A percentile compares a stretch with the other conserved stretches of the same genome.
phyloP scores from a whole-genome alignment of 495 filamentous ascomycete genomes.

The Lineolata rhizophorae region DNA sequence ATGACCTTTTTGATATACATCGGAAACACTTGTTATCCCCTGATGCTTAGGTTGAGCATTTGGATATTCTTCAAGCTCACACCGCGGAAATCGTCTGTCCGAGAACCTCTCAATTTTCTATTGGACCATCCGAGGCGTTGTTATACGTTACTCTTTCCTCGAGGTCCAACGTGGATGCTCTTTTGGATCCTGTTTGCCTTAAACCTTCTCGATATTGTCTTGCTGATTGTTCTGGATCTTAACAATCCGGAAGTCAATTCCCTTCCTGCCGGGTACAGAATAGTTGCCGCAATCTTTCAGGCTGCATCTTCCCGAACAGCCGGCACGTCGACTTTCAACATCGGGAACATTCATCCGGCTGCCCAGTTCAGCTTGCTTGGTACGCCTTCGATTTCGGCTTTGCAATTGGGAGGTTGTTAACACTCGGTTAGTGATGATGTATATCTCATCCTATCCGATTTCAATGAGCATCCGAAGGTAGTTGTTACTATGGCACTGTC shows the following conservation, averaged over 20 bases:
- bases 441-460: constrained; percentile 3
- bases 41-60: constrained; percentile 1
- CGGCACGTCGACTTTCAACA: background rate
- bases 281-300: constrained; percentile 2
- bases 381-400: too few species aligned
- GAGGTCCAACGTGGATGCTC: constrained; percentile 1
- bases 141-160: constrained; percentile 3
- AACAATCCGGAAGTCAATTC: constrained; percentile 1
- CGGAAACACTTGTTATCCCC: constrained; percentile 3
- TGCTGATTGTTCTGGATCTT: constrained; percentile 2
- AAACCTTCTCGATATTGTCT: constrained; percentile 2
- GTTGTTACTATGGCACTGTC: too few species aligned
- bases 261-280: constrained; percentile 1
- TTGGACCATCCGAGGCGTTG: constrained; percentile 3
- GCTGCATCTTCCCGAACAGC: background rate
- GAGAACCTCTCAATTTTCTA: constrained; percentile 1
- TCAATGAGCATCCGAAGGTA: constrained; percentile 2
- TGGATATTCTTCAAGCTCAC: constrained; percentile 2
- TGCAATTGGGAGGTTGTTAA: too few species aligned
- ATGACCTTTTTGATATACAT: constrained; percentile 1
- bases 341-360: constrained; percentile 1
- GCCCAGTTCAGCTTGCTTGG: constrained; percentile 2
- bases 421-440: constrained; percentile 6
- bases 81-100: background rate
- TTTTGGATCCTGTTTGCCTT: background rate